These are phyloP conservation scores for Chaetomium cochliodes DNA, from an alignment of 495 filamentous ascomycete species.

Conservation along the genomic window DNA sequence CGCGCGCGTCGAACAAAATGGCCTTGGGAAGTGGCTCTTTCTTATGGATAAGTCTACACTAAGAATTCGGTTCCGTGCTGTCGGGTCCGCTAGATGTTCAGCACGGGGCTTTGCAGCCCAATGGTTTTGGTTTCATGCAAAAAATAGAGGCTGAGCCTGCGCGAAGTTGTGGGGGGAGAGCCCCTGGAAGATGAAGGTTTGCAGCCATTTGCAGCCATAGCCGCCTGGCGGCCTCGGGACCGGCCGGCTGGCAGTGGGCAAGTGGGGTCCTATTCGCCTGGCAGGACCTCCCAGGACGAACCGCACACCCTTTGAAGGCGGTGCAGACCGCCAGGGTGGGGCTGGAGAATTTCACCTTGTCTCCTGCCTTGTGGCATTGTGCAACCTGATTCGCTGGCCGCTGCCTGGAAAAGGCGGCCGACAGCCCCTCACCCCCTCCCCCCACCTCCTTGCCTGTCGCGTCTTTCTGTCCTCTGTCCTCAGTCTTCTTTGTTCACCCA, in stretches of 20 bases:
- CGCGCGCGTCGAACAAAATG: conserved; percentile 3
- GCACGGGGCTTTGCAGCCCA: conserved; percentile 5
- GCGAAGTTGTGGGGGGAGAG: neutral
- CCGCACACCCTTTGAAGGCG: conserved; percentile 11
- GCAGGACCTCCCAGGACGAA: neutral
- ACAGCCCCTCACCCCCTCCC: conserved; percentile 21
- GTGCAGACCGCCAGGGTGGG: conserved; percentile 9
- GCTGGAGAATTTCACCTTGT: conserved; percentile 23
- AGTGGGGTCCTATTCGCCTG: neutral
- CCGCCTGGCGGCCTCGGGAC: conserved; percentile 30
- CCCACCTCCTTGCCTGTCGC: conserved; percentile 13
- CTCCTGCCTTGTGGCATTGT: conserved; percentile 22
- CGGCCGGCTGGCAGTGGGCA: conserved; percentile 16
- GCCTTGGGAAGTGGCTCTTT: neutral
- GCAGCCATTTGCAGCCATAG: conserved; percentile 24
- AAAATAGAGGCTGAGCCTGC: conserved; percentile 12
- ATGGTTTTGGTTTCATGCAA: conserved; percentile 6
- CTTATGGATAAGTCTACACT: no score
- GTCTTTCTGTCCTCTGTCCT: neutral
- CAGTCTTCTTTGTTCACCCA: neutral
- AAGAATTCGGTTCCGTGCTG: conserved; percentile 9
- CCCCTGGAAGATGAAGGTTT: conserved; percentile 1
- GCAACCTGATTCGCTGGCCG: conserved; percentile 21
- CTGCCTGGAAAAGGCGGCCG: conserved; percentile 20
- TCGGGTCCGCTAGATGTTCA: conserved; percentile 6